Conservation (phyloP, 2,329 filamentous ascomycete species). For the Rhynchosporium graminicola region DNA sequence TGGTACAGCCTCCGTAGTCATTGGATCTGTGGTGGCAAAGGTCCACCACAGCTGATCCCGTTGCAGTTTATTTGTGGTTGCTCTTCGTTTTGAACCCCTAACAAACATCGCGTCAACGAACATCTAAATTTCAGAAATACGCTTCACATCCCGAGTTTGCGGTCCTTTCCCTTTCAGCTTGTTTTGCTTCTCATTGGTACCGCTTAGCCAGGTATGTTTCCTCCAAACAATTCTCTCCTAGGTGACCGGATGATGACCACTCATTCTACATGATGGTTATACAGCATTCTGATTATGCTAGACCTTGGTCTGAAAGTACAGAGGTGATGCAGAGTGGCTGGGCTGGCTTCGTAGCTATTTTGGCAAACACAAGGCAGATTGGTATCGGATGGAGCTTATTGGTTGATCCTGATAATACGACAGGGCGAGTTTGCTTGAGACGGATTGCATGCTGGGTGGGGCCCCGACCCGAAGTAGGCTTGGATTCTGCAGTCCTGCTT, state of each 20-base stretch:
- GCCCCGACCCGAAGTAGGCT: conserved; percentile 15
- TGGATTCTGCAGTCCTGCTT: conserved; percentile 21
- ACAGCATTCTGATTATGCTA: conserved; percentile 26
- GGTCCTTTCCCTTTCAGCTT: conserved; percentile 9
- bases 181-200: conserved; percentile 21
- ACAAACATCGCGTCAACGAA: conserved; percentile 11
- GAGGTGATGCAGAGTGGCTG: conserved; percentile 30
- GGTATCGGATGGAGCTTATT: conserved; percentile 17
- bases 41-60: conserved; percentile 7
- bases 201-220: conserved; percentile 21
- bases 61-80: conserved; percentile 19
- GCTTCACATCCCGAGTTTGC: neutral
- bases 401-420: conserved; percentile 19
- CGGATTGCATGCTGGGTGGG: conserved; percentile 20
- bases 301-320: conserved; percentile 16
- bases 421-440: conserved; percentile 28
- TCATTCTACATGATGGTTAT: conserved; percentile 25
- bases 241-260: conserved; percentile 29
- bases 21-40: conserved; percentile 3
- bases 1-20: conserved; percentile 10
- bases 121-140: neutral
- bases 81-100: conserved; percentile 1
- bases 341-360: conserved; percentile 22
- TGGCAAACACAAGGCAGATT: conserved; percentile 31
- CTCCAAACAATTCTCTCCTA: conserved; percentile 28